phyloP scores from a whole-genome alignment of 139 green algal species.

The Mychonastes homosphaera region DNA sequence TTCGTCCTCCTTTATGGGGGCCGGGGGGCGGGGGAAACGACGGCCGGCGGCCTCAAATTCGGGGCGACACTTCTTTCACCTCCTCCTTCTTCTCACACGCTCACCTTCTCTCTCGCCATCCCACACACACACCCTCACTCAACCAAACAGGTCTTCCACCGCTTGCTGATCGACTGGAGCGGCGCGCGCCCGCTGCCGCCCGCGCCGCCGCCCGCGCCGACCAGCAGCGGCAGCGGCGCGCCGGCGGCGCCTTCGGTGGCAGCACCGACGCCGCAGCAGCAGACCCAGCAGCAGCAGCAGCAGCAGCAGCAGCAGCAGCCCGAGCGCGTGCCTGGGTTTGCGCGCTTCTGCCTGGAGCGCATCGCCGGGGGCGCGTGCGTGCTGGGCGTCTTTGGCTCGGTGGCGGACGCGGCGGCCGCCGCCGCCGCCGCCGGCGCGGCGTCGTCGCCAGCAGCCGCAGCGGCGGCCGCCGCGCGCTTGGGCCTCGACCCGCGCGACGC shows the following conservation, averaged over 20 bases:
- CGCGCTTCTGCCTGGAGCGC: slow-evolving; percentile 38
- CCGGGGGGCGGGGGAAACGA: neutral
- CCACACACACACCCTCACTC: neutral
- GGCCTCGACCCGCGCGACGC: slow-evolving; percentile 49
- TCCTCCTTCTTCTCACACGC: neutral
- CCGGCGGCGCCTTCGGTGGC: neutral
- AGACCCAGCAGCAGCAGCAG: too few relatives aligned
- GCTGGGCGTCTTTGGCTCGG: slow-evolving; percentile 25
- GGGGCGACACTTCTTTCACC: neutral
- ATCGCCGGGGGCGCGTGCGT: slow-evolving; percentile 50
- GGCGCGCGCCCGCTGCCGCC: neutral
- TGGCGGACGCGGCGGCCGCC: neutral
- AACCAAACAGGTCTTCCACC: slow-evolving; percentile 25
- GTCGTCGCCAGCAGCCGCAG: neutral
- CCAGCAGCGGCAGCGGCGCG: too few relatives aligned
- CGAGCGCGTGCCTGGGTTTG: slow-evolving; percentile 37
- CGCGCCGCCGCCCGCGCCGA: neutral
- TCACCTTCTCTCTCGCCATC: neutral
- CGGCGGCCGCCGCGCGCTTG: neutral
- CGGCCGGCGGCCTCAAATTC: neutral
- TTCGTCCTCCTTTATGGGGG: neutral
- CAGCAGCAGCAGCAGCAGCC: too few relatives aligned
- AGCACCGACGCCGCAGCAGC: too few relatives aligned
- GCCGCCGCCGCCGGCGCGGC: neutral
- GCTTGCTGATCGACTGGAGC: slow-evolving; percentile 43